phyloP scores from a whole-genome alignment of 1,139 yeast genomes.

The Suhomyces guaymorum region DNA sequence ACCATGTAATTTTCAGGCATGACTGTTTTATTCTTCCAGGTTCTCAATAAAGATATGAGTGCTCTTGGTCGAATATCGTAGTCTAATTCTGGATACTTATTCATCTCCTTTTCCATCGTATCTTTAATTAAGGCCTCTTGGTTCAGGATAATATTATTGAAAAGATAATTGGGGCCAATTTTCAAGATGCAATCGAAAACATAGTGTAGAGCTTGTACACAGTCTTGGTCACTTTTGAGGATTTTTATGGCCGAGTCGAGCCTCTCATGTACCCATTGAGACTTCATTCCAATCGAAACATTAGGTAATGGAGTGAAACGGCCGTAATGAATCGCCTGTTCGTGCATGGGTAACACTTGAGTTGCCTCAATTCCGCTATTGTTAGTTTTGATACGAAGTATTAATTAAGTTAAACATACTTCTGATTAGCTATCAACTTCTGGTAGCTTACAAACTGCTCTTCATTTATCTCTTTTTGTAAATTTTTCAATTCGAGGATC shows the following conservation, averaged over 20 bases:
- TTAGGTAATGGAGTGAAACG: too few relatives aligned
- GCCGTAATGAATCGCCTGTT: too few relatives aligned
- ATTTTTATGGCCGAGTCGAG: too few relatives aligned
- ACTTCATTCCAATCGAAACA: too few relatives aligned
- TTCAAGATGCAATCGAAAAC: conserved; percentile 20
- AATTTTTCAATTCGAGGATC: conserved; percentile 15
- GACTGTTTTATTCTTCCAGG: conserved; percentile 9
- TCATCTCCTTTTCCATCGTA: conserved; percentile 16
- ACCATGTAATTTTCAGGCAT: conserved; percentile 1
- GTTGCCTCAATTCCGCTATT: too few relatives aligned
- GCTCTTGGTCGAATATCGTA: conserved; percentile 15
- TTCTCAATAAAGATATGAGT: conserved; percentile 16
- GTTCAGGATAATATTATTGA: conserved; percentile 15
- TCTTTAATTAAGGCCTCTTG: conserved; percentile 8
- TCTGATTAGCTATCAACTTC: not conserved
- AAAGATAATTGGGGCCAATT: conserved; percentile 27
- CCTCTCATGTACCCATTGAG: too few relatives aligned
- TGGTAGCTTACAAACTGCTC: not conserved
- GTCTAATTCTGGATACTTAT: conserved; percentile 20
- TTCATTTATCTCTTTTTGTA: not conserved
- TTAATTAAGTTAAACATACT: conserved; percentile 4
- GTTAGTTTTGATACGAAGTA: too few relatives aligned
- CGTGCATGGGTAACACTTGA: too few relatives aligned
- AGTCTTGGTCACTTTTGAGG: too few relatives aligned
- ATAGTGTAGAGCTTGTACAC: not conserved